Percentiles rank a stretch among this genome's conserved stretches.
Evolutionary conservation across 2,329 filamentous ascomycete species (phyloP).

Genomic region (Fusarium goolgardi): DNA sequence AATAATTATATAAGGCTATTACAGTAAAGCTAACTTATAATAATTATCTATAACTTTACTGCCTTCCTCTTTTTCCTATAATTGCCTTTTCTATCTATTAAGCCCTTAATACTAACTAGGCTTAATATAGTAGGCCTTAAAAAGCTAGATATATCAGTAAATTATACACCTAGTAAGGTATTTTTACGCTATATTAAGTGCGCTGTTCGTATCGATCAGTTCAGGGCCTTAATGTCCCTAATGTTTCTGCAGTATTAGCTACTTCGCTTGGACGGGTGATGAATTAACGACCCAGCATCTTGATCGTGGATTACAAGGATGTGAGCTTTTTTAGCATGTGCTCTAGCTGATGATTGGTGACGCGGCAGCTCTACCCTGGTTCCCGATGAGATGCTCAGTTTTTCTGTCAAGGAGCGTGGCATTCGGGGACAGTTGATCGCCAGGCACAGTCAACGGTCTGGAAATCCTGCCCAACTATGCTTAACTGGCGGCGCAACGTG

Average conservation of each 20-base stretch:
- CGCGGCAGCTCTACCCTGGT: slow-evolving; percentile 37
- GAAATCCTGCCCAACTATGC: slow-evolving; percentile 35
- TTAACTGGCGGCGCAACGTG: slow-evolving; percentile 32
- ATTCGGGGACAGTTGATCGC: slow-evolving; percentile 35
- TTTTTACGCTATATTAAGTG: too few species aligned
- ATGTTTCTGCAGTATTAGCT: slow-evolving; percentile 1
- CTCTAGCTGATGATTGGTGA: slow-evolving; percentile 38
- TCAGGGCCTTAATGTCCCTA: background rate
- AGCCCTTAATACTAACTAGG: too few species aligned
- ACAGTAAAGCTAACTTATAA: too few species aligned
- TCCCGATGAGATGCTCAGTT: slow-evolving; percentile 28
- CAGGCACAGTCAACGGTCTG: slow-evolving; percentile 32
- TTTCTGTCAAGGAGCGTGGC: slow-evolving; percentile 14
- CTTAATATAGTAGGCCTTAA: too few species aligned
- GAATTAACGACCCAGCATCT: slow-evolving; percentile 21
- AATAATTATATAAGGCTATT: too few species aligned
- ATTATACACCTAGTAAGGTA: too few species aligned
- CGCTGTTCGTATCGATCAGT: too few species aligned
- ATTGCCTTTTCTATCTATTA: too few species aligned
- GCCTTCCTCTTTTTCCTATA: too few species aligned
- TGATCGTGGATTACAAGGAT: slow-evolving; percentile 29
- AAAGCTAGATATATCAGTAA: too few species aligned
- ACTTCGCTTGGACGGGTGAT: slow-evolving; percentile 8
- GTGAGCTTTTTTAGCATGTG: slow-evolving; percentile 17
- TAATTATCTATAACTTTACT: too few species aligned